Base-by-base conservation (phyloP, 73 alveolate species). In the Paramecium caudatum region DNA sequence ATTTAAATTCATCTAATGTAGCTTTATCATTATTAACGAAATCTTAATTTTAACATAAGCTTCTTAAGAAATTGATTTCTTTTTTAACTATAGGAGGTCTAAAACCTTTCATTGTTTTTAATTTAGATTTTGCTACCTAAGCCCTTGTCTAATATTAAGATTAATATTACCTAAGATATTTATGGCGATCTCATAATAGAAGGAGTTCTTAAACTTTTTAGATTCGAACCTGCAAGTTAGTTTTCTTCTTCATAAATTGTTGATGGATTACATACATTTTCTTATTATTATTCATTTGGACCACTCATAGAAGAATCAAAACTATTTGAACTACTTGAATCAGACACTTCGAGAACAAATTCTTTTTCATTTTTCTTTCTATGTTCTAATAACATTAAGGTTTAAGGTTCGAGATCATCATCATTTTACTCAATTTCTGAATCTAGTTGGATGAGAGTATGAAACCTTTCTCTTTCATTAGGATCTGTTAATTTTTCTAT, bases 21-120 rank as follows among this genome's bases (percentile, higher is more conserved):
- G 50, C 84, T 32, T 68, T 68, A 8, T 68, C 84, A 34, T 68
- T 68, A 68, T 68, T 68, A 37, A 68, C 61, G 21, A 68, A 68
- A 43, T 68, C 15, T 25, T 68, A 37, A 68, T 68, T 68, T 68
- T 68, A 17, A 68, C 50, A 68, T 32, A 68, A 37, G 50, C 84
- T 68, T 68, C 50, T 68, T 37, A 68, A 68, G 16, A 34, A 68
- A 15, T 68, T 32, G 34, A 68, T 37, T 30, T 68, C 84, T 9
- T 68, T 68, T 37, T 23, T 10, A 3, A 68, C 45, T 19, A 55
- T 25, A 10, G 80, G 80, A 43, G 17, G 8, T 37, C 30, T 68
- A 4, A 43, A 25, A 34, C 0, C 34, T 36, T 68, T 37, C 61
- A 34, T 37, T 0, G 50, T 43, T 13, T 10, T 68, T 1, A 68